A percentile compares a stretch with the other conserved stretches of the same genome.
Evolutionary conservation across 1,284 basidiomycete genomes (phyloP).

Genomic region (Cutaneotrichosporon mucoides): DNA sequence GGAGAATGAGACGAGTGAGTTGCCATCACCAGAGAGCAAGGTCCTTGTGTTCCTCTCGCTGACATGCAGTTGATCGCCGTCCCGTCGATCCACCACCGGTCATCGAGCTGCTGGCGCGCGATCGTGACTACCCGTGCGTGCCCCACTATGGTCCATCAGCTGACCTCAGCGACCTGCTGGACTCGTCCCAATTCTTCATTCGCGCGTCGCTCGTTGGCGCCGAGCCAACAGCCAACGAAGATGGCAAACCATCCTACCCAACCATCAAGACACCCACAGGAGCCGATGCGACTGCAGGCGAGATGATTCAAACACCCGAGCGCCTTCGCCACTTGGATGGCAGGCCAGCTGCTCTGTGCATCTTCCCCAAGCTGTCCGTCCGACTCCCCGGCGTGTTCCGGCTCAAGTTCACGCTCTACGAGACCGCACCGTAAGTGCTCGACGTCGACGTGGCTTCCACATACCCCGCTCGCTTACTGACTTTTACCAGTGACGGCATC

Average conservation of each 20-base stretch:
- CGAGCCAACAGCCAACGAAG: conserved; percentile 3
- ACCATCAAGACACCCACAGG: conserved; percentile 44
- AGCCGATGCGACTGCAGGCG: conserved; percentile 47
- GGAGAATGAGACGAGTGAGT: conserved; percentile 51
- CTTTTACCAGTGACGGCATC: conserved; percentile 28
- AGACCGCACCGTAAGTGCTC: conserved; percentile 41
- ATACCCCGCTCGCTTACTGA: not conserved
- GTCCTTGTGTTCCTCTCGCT: too few species aligned
- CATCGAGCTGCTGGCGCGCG: conserved; percentile 33
- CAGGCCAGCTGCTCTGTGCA: conserved; percentile 37
- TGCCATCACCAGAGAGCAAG: not conserved
- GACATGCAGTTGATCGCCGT: conserved; percentile 39
- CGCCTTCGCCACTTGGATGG: conserved; percentile 44
- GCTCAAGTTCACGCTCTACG: conserved; percentile 46
- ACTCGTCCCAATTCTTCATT: conserved; percentile 41
- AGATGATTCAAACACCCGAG: conserved; percentile 48
- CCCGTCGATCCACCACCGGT: conserved; percentile 51
- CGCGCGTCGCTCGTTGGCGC: conserved; percentile 37
- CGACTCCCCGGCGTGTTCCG: conserved; percentile 48
- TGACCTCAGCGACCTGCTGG: conserved; percentile 26
- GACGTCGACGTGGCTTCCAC: not conserved
- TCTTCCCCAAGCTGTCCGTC: conserved; percentile 49
- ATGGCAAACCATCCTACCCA: conserved; percentile 23
- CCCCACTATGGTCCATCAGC: not conserved
- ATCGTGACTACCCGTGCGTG: conserved; percentile 17